Conservation (phyloP, 1,284 basidiomycete species). For the Paramarasmius palmivorus region DNA sequence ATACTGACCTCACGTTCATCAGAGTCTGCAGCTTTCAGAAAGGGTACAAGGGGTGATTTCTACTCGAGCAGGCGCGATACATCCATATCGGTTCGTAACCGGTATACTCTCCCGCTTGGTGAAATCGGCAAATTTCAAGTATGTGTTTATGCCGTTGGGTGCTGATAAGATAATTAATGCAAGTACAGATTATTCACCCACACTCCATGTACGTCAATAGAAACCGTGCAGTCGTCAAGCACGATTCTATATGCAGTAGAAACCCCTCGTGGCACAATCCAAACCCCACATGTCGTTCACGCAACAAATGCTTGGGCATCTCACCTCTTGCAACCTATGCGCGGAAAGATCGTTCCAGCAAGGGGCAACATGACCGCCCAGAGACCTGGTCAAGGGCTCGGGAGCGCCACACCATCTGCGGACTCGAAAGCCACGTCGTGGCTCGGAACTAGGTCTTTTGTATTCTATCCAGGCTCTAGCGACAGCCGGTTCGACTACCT, state of each 20-base stretch:
- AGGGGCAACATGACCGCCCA: conserved; percentile 72
- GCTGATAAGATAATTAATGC: background rate
- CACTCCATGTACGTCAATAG: conserved; percentile 49
- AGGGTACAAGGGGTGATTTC: conserved; percentile 46
- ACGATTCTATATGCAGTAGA: conserved; percentile 38
- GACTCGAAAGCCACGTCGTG: conserved; percentile 33
- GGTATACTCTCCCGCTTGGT: conserved; percentile 50
- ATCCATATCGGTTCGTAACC: conserved; percentile 61
- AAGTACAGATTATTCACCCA: conserved; percentile 52
- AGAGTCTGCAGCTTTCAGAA: conserved; percentile 46
- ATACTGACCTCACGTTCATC: background rate
- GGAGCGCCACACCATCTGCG: conserved; percentile 7
- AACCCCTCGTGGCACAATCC: conserved; percentile 58
- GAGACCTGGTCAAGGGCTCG: conserved; percentile 42
- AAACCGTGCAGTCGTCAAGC: conserved; percentile 17
- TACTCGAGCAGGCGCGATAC: conserved; percentile 51
- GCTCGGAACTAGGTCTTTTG: conserved; percentile 49
- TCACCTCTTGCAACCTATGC: conserved; percentile 68
- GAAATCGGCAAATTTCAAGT: conserved; percentile 39
- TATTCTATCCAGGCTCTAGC: conserved; percentile 51
- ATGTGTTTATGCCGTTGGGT: conserved; percentile 13
- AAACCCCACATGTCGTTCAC: conserved; percentile 66
- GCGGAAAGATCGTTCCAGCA: conserved; percentile 53
- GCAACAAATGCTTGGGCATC: conserved; percentile 80
- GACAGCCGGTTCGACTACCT: conserved; percentile 64